A percentile compares a stretch with the other conserved stretches of the same genome.
phyloP scores from a whole-genome alignment of 495 filamentous ascomycete genomes.

The Hypoxylon lenormandii region DNA sequence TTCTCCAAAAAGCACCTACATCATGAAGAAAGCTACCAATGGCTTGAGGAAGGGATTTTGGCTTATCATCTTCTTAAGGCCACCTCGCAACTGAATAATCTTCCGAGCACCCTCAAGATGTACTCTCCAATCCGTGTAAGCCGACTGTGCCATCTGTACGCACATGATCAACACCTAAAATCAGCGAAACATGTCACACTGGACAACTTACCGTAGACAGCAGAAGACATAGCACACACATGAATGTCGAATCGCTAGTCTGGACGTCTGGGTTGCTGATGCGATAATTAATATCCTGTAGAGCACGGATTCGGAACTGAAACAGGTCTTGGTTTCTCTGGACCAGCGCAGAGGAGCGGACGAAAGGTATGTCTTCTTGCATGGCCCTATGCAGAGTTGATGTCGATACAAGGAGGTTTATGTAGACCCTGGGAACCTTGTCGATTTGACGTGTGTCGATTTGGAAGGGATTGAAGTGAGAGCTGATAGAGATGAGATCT shows the following conservation, averaged over 20 bases:
- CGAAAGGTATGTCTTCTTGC: neutral
- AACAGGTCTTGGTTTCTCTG: neutral
- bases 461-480: slow-evolving; percentile 7
- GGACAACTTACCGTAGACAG: neutral
- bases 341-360: neutral
- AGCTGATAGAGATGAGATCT: slow-evolving; percentile 8
- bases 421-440: slow-evolving; percentile 3
- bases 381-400: neutral
- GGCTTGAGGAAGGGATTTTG: slow-evolving; percentile 1
- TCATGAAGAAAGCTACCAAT: neutral
- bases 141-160: slow-evolving; percentile 2
- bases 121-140: slow-evolving; percentile 4
- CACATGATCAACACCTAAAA: neutral
- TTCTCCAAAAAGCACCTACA: neutral
- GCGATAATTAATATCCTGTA: slow-evolving; percentile 2
- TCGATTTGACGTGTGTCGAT: neutral
- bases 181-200: neutral
- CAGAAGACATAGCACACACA: slow-evolving; percentile 3
- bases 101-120: slow-evolving; percentile 8
- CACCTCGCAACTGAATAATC: neutral
- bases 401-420: slow-evolving; percentile 1
- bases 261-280: neutral
- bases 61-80: neutral
- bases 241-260: slow-evolving; percentile 1
- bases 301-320: neutral